Evolutionary conservation across 1,139 yeast genomes (phyloP).

Genomic region (Protomyces inouyei): DNA sequence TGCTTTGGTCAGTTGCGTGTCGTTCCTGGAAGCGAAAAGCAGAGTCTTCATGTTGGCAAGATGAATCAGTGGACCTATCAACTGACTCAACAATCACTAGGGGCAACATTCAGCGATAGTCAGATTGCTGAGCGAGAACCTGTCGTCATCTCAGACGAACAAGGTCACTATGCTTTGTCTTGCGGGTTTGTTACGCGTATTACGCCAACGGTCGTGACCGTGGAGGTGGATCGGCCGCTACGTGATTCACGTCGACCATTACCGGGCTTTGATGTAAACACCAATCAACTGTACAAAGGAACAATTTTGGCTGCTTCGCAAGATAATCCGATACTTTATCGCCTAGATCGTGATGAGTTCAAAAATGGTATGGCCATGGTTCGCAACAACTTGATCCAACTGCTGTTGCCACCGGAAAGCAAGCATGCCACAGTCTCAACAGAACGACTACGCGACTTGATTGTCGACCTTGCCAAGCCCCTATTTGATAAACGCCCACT

Average conservation of each 20-base stretch:
- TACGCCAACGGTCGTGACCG: constrained; percentile 39
- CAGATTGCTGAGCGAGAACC: constrained; percentile 38
- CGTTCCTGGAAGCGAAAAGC: constrained; percentile 22
- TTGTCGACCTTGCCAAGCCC: constrained; percentile 59
- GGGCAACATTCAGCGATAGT: constrained; percentile 31
- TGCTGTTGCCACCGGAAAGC: constrained; percentile 61
- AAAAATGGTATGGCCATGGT: constrained; percentile 72
- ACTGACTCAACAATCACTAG: constrained; percentile 4
- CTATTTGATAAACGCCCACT: constrained; percentile 37
- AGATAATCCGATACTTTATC: constrained; percentile 39
- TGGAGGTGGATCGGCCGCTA: constrained; percentile 53
- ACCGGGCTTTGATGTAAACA: constrained; percentile 44
- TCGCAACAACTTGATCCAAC: constrained; percentile 64
- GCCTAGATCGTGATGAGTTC: constrained; percentile 79
- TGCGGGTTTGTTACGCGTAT: constrained; percentile 54
- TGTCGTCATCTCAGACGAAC: constrained; percentile 71
- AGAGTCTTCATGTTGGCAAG: constrained; percentile 16
- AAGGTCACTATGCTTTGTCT: constrained; percentile 70
- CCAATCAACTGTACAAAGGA: constrained; percentile 51
- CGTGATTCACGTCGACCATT: constrained; percentile 46
- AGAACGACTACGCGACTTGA: constrained; percentile 47
- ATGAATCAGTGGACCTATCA: constrained; percentile 26
- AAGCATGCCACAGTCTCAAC: constrained; percentile 33
- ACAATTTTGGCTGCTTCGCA: constrained; percentile 32
- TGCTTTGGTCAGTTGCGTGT: constrained; percentile 9